Evolutionary conservation across 257 asterid species (phyloP).

Genomic region (Nicotiana undulata): DNA sequence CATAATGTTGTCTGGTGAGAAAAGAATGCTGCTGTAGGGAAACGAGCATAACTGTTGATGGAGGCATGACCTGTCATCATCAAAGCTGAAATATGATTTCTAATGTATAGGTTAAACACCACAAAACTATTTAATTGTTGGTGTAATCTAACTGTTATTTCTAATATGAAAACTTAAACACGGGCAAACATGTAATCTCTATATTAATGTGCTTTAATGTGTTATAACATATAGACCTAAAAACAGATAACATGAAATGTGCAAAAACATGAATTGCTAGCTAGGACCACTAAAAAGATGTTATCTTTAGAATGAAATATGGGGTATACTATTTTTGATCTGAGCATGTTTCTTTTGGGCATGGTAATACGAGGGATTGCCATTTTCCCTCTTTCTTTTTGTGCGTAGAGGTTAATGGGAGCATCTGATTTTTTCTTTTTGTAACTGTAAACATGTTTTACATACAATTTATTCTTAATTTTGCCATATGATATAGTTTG

Average conservation of each 20-base stretch:
- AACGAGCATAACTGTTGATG: constrained; percentile 1
- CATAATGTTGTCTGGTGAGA: constrained; percentile 1
- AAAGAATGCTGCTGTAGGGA: neutral
- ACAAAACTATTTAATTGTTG: neutral
- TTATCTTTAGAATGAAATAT: neutral
- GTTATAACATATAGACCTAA: neutral
- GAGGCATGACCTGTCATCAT: neutral
- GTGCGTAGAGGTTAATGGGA: neutral
- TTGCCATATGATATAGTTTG: too few species aligned
- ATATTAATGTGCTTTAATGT: neutral
- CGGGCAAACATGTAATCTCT: neutral
- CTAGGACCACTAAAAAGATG: neutral
- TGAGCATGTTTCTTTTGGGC: neutral
- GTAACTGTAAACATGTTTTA: neutral
- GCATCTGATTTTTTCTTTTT: neutral
- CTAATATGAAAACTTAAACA: neutral
- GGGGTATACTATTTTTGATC: neutral
- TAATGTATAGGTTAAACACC: neutral
- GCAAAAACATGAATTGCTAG: neutral
- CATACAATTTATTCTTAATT: neutral
- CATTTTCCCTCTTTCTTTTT: neutral
- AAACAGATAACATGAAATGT: neutral
- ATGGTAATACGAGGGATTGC: neutral
- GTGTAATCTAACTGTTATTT: neutral
- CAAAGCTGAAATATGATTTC: constrained; percentile 2